Conservation (phyloP, 202 grass and related monocot genomes). For the Schoenoplectus tabernaemontani region DNA sequence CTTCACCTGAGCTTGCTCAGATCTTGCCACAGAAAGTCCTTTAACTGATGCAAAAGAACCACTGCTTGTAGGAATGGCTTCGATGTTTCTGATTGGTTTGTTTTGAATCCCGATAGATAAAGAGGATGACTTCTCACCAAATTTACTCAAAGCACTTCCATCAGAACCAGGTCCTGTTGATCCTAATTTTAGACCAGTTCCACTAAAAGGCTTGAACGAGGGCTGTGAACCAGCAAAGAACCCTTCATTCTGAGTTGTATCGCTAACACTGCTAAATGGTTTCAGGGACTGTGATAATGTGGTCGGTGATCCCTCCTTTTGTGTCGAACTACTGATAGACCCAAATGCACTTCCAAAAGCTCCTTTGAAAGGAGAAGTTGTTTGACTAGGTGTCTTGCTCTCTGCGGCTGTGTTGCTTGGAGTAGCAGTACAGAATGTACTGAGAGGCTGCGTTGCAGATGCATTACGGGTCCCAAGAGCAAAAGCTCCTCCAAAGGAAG, state of each 20-base stretch:
- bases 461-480: slow-evolving; percentile 3
- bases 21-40: slow-evolving; percentile 33
- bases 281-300: slow-evolving; percentile 29
- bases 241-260: slow-evolving; percentile 13
- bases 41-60: slow-evolving; percentile 26
- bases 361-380: background rate
- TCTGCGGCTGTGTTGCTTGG: background rate
- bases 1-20: slow-evolving; percentile 26
- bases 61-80: slow-evolving; percentile 24
- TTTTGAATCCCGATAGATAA: slow-evolving; percentile 22
- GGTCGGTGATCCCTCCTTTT: slow-evolving; percentile 32
- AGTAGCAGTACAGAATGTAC: background rate
- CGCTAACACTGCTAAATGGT: slow-evolving; percentile 19
- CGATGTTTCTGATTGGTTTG: slow-evolving; percentile 31
- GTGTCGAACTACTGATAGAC: slow-evolving; percentile 22
- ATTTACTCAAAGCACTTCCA: slow-evolving; percentile 33
- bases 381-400: background rate
- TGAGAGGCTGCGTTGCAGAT: background rate
- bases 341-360: slow-evolving; percentile 13
- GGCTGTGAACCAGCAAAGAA: slow-evolving; percentile 10
- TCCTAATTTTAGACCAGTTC: slow-evolving; percentile 35
- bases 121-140: slow-evolving; percentile 34
- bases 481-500: slow-evolving; percentile 26
- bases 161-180: slow-evolving; percentile 37
- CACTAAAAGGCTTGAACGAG: slow-evolving; percentile 15